phyloP scores from a whole-genome alignment of 768 basidiomycete species.

The Lactarius indigo region DNA sequence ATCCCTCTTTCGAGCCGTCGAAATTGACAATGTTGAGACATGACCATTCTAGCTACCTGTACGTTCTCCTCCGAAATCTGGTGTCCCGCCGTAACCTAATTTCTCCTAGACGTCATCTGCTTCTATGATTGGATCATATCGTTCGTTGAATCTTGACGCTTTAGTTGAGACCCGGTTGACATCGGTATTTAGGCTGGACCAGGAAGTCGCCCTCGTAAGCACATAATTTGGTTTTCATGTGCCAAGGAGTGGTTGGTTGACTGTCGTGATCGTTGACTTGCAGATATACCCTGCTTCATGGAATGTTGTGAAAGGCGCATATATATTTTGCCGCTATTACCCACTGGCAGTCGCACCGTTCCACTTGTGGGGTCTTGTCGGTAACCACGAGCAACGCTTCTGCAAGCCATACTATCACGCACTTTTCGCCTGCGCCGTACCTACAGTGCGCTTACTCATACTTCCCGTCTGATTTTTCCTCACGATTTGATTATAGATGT shows the following conservation, averaged over 20 bases:
- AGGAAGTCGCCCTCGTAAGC: slow-evolving; percentile 17
- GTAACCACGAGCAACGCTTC: background rate
- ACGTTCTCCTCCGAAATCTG: background rate
- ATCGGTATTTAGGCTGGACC: slow-evolving; percentile 11
- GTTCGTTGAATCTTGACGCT: slow-evolving; percentile 8
- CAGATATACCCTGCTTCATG: slow-evolving; percentile 21
- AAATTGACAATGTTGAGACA: background rate
- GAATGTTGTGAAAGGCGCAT: slow-evolving; percentile 17
- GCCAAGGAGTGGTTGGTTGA: background rate
- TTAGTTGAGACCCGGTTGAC: background rate
- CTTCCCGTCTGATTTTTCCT: background rate
- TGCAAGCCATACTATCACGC: slow-evolving; percentile 7
- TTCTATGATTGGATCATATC: slow-evolving; percentile 26
- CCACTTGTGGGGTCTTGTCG: slow-evolving; percentile 14
- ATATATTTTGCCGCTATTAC: slow-evolving; percentile 23
- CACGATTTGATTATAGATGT: background rate
- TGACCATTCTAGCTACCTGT: slow-evolving; percentile 13
- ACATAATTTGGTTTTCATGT: no score
- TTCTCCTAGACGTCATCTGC: slow-evolving; percentile 14
- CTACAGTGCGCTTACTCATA: slow-evolving; percentile 7
- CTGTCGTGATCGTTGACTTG: background rate
- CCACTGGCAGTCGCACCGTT: slow-evolving; percentile 19
- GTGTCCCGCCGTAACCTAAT: background rate
- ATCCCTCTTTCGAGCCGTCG: background rate
- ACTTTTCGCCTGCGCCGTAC: slow-evolving; percentile 12